Conservation (phyloP, 2,329 filamentous ascomycete genomes). For the Epichloe festucae region DNA sequence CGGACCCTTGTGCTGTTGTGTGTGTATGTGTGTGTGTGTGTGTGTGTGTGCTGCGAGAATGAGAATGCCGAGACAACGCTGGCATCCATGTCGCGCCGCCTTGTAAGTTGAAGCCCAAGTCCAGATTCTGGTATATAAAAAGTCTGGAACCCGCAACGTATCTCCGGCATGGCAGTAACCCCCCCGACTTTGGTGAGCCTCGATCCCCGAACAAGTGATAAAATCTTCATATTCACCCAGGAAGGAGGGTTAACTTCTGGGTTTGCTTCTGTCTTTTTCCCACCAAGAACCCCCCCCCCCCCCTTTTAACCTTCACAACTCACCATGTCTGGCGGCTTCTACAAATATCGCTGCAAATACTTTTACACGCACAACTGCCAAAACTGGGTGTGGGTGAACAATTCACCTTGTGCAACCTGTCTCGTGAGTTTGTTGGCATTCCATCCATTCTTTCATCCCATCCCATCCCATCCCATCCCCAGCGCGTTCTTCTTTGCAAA, state of each 20-base stretch:
- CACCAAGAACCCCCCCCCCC: too few relatives aligned
- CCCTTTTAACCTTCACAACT: not conserved
- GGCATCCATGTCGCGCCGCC: not conserved
- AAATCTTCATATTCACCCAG: too few relatives aligned
- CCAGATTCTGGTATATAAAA: not conserved
- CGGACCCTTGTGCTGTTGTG: too few relatives aligned
- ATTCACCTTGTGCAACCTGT: constrained; percentile 35
- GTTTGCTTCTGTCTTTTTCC: not conserved
- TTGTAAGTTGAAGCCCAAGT: not conserved
- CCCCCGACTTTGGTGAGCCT: not conserved
- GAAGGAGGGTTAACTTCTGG: too few relatives aligned
- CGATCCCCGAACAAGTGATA: not conserved
- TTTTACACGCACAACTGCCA: constrained; percentile 37
- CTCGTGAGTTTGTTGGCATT: constrained; percentile 24
- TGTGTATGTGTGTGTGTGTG: not conserved
- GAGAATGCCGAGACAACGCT: constrained; percentile 4
- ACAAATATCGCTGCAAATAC: constrained; percentile 44
- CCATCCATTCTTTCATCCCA: not conserved
- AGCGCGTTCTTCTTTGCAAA: too few relatives aligned
- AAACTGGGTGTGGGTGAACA: constrained; percentile 42
- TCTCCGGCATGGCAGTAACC: not conserved
- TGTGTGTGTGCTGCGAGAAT: not conserved
- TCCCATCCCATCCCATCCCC: too few relatives aligned
- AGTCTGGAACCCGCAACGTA: not conserved
- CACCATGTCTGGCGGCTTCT: constrained; percentile 28